Evolutionary conservation across 2,329 filamentous ascomycete genomes (phyloP), one percentile per base, ranked within the genome.

Genomic region (Xylaria hypoxylon): DNA sequence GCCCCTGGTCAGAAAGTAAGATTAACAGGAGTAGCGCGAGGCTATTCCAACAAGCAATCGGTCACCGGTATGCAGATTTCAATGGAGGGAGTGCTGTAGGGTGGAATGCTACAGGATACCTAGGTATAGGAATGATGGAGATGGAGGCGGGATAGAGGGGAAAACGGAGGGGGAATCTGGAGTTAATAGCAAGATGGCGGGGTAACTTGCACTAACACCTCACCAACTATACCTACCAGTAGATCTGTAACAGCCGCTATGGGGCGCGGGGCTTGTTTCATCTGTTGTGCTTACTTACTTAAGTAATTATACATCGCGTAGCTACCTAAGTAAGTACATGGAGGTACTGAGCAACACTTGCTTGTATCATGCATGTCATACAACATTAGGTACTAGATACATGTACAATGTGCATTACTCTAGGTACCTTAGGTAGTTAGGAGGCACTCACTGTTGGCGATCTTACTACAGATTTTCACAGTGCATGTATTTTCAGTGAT

Each of bases 221-320:
- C 51, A 22, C 42, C 13, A 47, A 19, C 5, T 51, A 19, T n/a
- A 51, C 28, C 44, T 26, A 31, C 50, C 31, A 48, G 24, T 15
- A 42, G 44, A 63, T 59, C 61, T 64, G 61, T 58, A 50, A 64
- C 61, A 64, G 33, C 55, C 38, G 55, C 38, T 64, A 55, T 38
- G 61, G 61, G 48, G 59, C 19, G 61, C 53, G 35, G 58, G 52
- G 17, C 7, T 17, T 53, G 61, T 64, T 64, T 64, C 61, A 64
- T 51, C 61, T 64, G 26, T 53, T 19, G 44, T 48, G 31, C 35
- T 50, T 35, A 35, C 33, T n/a, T n/a, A n/a, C n/a, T n/a, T n/a
- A n/a, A n/a, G n/a, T n/a, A n/a, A n/a, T n/a, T n/a, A n/a, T n/a
- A n/a, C n/a, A n/a, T n/a, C n/a, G n/a, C n/a, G n/a, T n/a, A n/a